Base-by-base conservation (phyloP, 768 basidiomycete genomes). In the Chalciporus pseudorubinellus region DNA sequence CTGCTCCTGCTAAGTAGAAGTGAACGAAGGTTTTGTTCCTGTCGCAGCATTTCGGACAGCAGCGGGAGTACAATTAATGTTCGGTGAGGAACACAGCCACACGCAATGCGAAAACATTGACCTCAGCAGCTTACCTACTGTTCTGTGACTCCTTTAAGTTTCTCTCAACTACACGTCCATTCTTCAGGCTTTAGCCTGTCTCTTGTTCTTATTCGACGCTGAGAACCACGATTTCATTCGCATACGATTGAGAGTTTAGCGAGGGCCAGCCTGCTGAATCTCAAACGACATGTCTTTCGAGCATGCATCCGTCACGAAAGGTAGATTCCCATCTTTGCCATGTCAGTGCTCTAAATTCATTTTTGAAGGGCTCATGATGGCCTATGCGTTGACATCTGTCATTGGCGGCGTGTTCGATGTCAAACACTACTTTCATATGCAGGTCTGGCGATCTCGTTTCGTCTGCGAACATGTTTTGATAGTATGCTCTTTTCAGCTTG, bases 341-440 rank as follows among this genome's bases (percentile, higher is more conserved):
- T 19, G 9, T 45, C 44, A 44, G 19, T 31, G 28, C 48, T 48
- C 12, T 55, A 16, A 33, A 6, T 31, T 39, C 38, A 21, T 29
- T 48, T 31, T 53, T 54, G 26, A 57, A 95, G 92, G 86, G 26
- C 72, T 93, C 52, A 93, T 95, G 83, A 71, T 92, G 50, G 73
- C 76, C 44, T 73, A 81, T 40, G 92, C 83, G 26, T 52, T 89
- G 40, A 78, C 82, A 3, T 90, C 94, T n/a, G 74, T 94, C 48
- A 63, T 82, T 6, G 84, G 78, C 40, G 86, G 89, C 1, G 65
- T 95, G 28, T 87, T 94, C 62, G 92, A 94, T 60, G 72, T 91
- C 58, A 95, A 95, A 66, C 86, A 93, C 61, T 90, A 92, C 66
- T 78, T 92, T 52, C 89, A 94, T 66, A 74, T 97, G 3, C 93